A percentile compares a stretch with the other conserved stretches of the same genome.
Conservation (phyloP, 352 stramenopile genomes). For the Phytopythium oedochilum region DNA sequence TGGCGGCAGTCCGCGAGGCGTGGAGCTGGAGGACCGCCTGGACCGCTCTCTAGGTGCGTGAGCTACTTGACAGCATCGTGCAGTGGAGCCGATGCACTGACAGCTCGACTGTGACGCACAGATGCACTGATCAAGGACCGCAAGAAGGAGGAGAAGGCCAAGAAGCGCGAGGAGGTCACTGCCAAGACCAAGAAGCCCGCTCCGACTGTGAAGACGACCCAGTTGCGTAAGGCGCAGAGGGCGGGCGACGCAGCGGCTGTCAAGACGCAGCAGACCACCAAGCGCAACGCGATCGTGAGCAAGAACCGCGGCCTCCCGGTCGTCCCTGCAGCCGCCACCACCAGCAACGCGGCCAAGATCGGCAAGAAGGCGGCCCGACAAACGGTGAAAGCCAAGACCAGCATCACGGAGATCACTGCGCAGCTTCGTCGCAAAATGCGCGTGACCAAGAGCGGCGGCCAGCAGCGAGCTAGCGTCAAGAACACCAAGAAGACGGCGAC, state of each 20-base stretch:
- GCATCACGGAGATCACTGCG: conserved; percentile 20
- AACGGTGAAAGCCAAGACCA: conserved; percentile 28
- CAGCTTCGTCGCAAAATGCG: conserved; percentile 22
- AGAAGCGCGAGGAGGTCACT: conserved; percentile 35
- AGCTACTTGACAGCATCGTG: neutral
- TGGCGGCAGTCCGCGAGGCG: conserved; percentile 18
- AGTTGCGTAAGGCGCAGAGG: conserved; percentile 15
- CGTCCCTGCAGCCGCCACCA: conserved; percentile 1
- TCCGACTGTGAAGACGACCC: conserved; percentile 12
- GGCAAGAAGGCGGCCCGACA: conserved; percentile 2
- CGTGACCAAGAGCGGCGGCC: conserved; percentile 5
- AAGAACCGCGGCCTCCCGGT: conserved; percentile 38
- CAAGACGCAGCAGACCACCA: conserved; percentile 17
- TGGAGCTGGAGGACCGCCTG: conserved; percentile 32
- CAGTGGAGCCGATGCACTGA: conserved; percentile 1
- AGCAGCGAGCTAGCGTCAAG: conserved; percentile 1
- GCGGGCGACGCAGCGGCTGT: conserved; percentile 15
- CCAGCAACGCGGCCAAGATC: conserved; percentile 1
- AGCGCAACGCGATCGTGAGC: conserved; percentile 35
- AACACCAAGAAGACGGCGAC: neutral
- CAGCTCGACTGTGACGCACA: neutral
- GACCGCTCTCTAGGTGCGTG: conserved; percentile 37
- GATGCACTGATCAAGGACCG: conserved; percentile 74
- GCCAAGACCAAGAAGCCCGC: conserved; percentile 16
- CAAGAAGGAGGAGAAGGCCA: conserved; percentile 45